These are phyloP conservation scores for Chaetomiaceae sp. DNA, from an alignment of 2,329 filamentous ascomycete species.

Conservation along the genomic window DNA sequence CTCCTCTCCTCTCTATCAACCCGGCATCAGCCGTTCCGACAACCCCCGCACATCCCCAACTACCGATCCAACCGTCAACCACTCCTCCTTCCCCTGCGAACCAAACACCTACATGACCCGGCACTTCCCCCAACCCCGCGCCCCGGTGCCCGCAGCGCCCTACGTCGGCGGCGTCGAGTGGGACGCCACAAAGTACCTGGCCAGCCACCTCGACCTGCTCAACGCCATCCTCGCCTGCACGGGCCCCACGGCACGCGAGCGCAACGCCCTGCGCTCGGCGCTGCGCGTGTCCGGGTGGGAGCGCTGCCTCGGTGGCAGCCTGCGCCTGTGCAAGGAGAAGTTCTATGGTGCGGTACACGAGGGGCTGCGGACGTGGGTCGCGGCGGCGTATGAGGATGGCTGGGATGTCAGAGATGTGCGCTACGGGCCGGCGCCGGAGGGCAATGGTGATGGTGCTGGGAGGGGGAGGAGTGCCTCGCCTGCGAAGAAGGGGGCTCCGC, in stretches of 20 bases:
- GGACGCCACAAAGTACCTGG: constrained; percentile 96
- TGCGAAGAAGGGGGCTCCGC: constrained; percentile 26
- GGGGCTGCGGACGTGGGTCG: constrained; percentile 82
- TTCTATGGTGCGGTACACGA: constrained; percentile 93
- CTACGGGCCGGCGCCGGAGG: constrained; percentile 54
- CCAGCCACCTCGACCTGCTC: constrained; percentile 84
- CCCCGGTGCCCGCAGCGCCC: constrained; percentile 86
- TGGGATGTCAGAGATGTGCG: constrained; percentile 81
- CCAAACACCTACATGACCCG: constrained; percentile 52
- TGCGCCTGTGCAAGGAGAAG: constrained; percentile 94
- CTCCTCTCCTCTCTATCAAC: constrained; percentile 15
- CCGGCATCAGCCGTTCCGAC: constrained; percentile 9
- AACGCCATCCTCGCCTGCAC: constrained; percentile 85
- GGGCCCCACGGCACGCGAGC: constrained; percentile 54
- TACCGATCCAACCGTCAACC: neutral
- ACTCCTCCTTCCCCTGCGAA: constrained; percentile 10
- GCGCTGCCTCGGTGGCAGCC: constrained; percentile 74
- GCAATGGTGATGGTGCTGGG: constrained; percentile 20
- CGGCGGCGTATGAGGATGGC: constrained; percentile 76
- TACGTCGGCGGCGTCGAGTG: constrained; percentile 97
- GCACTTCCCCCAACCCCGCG: constrained; percentile 78
- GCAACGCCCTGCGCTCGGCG: constrained; percentile 72
- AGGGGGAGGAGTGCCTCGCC: constrained; percentile 39
- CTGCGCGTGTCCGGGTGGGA: constrained; percentile 84
- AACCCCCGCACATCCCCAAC: neutral